Evolutionary conservation across 495 filamentous ascomycete species (phyloP).

Genomic region (Podospora bellae-mahoneyi): DNA sequence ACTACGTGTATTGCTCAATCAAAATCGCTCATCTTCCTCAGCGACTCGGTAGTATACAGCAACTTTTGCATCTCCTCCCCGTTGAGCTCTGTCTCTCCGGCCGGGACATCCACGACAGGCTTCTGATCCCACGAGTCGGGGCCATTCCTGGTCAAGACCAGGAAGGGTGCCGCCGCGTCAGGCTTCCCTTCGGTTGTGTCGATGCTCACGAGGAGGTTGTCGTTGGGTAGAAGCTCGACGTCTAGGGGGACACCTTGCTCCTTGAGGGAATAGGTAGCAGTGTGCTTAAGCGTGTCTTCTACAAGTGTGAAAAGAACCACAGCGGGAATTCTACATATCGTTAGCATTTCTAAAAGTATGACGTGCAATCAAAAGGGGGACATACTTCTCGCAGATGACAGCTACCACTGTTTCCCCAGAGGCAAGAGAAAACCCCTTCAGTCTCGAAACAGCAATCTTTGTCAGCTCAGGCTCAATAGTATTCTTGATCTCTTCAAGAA

Average conservation of each 20-base stretch:
- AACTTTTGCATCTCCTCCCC: slow-evolving; percentile 51
- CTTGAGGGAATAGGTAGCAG: slow-evolving; percentile 46
- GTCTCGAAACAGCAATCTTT: slow-evolving; percentile 51
- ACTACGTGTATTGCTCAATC: slow-evolving; percentile 16
- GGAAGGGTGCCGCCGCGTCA: slow-evolving; percentile 16
- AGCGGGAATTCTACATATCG: slow-evolving; percentile 53
- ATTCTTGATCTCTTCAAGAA: slow-evolving; percentile 42
- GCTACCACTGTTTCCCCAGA: slow-evolving; percentile 39
- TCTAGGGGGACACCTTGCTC: slow-evolving; percentile 64
- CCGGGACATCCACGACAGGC: slow-evolving; percentile 10
- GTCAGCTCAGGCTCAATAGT: slow-evolving; percentile 27
- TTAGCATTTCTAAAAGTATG: neutral
- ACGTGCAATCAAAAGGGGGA: slow-evolving; percentile 5
- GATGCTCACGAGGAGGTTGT: slow-evolving; percentile 51
- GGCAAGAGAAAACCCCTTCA: slow-evolving; percentile 33
- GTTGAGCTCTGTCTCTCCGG: slow-evolving; percentile 30
- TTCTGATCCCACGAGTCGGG: slow-evolving; percentile 2
- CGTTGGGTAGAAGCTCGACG: slow-evolving; percentile 35
- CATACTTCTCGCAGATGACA: slow-evolving; percentile 69
- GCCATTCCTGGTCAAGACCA: slow-evolving; percentile 21
- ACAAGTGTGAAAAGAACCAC: slow-evolving; percentile 57
- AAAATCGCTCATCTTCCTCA: slow-evolving; percentile 55
- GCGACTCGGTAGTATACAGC: slow-evolving; percentile 66
- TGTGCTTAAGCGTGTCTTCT: slow-evolving; percentile 43
- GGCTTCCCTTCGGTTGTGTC: slow-evolving; percentile 38